Base-by-base conservation (phyloP, 345 rosid genomes). In the Abelmoschus esculentus region DNA sequence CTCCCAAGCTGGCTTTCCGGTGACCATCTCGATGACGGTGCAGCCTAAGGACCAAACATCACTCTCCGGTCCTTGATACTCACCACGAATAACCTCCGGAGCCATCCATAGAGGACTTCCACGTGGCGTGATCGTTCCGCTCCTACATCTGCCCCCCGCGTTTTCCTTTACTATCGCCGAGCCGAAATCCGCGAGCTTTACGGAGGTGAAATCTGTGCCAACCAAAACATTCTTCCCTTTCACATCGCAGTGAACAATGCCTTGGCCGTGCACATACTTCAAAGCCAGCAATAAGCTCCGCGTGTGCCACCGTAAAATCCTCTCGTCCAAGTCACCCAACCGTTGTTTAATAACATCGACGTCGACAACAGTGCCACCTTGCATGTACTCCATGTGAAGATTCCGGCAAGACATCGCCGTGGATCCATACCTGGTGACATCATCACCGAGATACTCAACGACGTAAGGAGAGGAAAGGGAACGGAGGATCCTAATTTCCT, bases 21-120 rank as follows among this genome's bases (percentile, higher is more conserved):
- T 84, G 68, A 87, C 66, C 92, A 90, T 90, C 82, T 89, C 95
- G 59, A 90, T 75, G 36, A 56, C 50, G 14, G 95, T 85, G 77
- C 97, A 89, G 0, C 97, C 97, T 15, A 90, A 26, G 22, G 97
- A 86, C 97, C 97, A 90, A 2, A 90, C 87, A 60, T 90, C 95
- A 63, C 97, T 90, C 65, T 87, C 84, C 73, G 92, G 88, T 34
- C 95, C 97, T 77, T 86, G 95, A 22, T 32, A 82, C 78, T 89
- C 90, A 2, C 87, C 57, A 49, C 92, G 80, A 1, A 90, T 62
- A 61, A 89, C 97, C 82, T 90, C 97, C 72, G 97, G 97, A 47
- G 97, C 97, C 95, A 90, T 90, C 97, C 95, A 90, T 13, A 90
- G 81, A 13, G 97, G 95, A 47, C 95, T 90, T 73, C 97, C 95